These are phyloP conservation scores for Trichoderma parareesei DNA, from an alignment of 495 filamentous ascomycete genomes.

Conservation along the genomic window DNA sequence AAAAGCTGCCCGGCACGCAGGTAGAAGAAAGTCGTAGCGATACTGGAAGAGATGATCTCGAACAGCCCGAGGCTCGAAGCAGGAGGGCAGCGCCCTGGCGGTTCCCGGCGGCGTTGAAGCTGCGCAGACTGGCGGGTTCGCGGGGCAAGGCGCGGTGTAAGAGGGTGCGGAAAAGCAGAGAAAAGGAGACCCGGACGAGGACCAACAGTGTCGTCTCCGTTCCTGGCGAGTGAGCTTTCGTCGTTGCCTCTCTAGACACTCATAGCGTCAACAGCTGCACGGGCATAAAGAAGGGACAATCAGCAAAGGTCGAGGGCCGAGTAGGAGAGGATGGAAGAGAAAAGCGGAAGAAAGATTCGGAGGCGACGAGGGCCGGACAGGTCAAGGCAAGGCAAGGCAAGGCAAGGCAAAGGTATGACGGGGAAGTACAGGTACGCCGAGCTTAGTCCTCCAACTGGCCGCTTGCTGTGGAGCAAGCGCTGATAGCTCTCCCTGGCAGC, in stretches of 20 bases:
- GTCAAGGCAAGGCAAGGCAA: too few relatives aligned
- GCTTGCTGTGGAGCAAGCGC: not conserved
- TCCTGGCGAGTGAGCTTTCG: not conserved
- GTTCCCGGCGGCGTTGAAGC: not conserved
- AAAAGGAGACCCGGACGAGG: not conserved
- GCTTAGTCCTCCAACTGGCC: too few relatives aligned
- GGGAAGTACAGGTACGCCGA: too few relatives aligned
- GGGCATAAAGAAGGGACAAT: not conserved
- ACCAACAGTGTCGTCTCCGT: not conserved
- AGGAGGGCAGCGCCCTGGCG: not conserved
- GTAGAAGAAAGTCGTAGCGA: not conserved
- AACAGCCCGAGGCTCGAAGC: not conserved
- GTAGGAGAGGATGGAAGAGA: not conserved
- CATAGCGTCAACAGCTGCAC: not conserved
- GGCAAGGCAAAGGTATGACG: too few relatives aligned
- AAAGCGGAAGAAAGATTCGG: not conserved
- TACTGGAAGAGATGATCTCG: not conserved
- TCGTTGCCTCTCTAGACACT: constrained; percentile 6
- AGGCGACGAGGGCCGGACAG: not conserved
- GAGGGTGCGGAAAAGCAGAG: not conserved
- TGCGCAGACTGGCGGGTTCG: constrained; percentile 1
- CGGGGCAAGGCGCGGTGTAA: not conserved
- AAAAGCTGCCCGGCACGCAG: not conserved
- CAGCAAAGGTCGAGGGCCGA: not conserved
- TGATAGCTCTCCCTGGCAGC: not conserved